Base-by-base conservation (phyloP, 352 stramenopile genomes). In the Pythium periplocum region DNA sequence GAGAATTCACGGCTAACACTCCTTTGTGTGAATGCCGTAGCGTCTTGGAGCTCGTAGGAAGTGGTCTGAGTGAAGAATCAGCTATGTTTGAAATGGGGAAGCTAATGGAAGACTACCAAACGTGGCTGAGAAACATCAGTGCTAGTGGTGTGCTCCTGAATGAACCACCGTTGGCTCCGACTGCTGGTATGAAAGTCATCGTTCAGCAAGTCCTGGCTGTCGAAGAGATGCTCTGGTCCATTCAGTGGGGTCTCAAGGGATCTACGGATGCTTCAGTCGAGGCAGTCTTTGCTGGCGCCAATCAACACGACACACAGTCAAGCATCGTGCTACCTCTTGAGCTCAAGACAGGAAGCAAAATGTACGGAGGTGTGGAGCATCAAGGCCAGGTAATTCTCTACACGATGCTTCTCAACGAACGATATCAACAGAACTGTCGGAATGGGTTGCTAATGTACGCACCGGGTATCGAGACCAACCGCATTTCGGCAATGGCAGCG, bases 331-430 rank as follows among this genome's bases (percentile, higher is more conserved):
- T 90, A 2, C 78, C 83, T 11, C 33, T 97, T 6, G 87, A 97
- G 50, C 68, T 97, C 7, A 97, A 97, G 63, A 97, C 87, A 12
- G 88, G 88, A 8, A 95, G 77, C 46, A 86, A 88, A 51, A 56
- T 56, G 38, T 86, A 81, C 44, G 54, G 53, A 11, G 61, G 66
- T 5, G 59, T 72, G 6, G 71, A 92, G 31, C 81, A 94, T 50
- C 68, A 83, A 43, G 86, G 79, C 8, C 87, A 97, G 81, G 85
- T 97, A 10, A 91, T 96, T 36, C 48, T 96, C 39, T 96, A 97
- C 45, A 95, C 81, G 4, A 59, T 97, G 30, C 59, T 97, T 35
- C 54, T 91, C 7, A 83, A 77, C 30, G 80, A 93, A 50, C 83
- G 86, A 2, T 96, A 95, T 64, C 69, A 59, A 12, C 78, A 80